Evolutionary conservation across 345 rosid species (phyloP).

Genomic region (Sonneratia caseolaris): DNA sequence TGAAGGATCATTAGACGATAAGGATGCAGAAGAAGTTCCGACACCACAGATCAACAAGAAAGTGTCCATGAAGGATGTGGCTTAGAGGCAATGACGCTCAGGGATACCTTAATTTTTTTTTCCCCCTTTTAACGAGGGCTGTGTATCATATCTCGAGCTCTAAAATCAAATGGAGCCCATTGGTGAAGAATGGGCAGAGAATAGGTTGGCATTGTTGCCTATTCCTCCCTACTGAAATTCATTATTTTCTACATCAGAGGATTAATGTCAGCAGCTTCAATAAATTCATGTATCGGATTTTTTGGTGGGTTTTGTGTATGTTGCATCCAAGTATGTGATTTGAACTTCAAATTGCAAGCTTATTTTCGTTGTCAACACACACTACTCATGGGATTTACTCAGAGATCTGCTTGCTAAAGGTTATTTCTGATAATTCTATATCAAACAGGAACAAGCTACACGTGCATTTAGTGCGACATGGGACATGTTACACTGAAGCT

Average conservation of each 20-base stretch:
- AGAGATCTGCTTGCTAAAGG: too few species aligned
- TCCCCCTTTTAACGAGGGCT: neutral
- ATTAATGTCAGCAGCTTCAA: neutral
- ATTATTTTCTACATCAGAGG: neutral
- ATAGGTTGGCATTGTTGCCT: neutral
- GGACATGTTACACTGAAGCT: too few species aligned
- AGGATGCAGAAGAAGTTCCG: conserved; percentile 22
- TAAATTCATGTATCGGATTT: neutral
- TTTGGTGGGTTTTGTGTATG: too few species aligned
- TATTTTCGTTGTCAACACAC: too few species aligned
- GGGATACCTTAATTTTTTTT: neutral
- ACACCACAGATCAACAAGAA: conserved; percentile 47
- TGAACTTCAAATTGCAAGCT: too few species aligned
- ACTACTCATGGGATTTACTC: too few species aligned
- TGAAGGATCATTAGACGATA: conserved; percentile 20
- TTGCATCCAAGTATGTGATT: too few species aligned
- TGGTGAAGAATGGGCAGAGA: neutral
- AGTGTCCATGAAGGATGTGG: conserved; percentile 33
- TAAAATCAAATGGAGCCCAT: neutral
- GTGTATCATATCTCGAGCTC: neutral
- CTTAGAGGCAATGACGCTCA: conserved; percentile 15
- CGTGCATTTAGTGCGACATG: too few species aligned
- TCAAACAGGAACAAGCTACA: too few species aligned
- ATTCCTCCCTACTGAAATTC: neutral
- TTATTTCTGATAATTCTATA: too few species aligned